Base-by-base conservation (phyloP, 2,329 filamentous ascomycete genomes). In the Sphaerulina populicola region DNA sequence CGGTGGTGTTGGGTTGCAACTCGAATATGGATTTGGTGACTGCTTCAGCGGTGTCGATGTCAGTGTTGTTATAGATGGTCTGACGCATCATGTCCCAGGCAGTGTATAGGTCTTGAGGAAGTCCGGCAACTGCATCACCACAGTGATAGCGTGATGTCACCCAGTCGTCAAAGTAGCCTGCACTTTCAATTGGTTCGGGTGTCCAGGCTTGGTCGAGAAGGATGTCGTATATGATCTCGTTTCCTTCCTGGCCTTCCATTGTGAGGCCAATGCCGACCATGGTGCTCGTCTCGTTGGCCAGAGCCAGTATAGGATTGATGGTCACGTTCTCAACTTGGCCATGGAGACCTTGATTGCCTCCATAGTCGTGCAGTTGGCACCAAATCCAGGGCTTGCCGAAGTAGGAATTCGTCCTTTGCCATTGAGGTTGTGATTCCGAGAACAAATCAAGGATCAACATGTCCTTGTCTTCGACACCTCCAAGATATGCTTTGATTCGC, bases 301-400 rank as follows among this genome's bases (percentile, higher is more conserved):
- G 63, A 0, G 75, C 75, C 36, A 69, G 64, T n/a, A 75, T 68
- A 0, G 74, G 67, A 51, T 73, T 72, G 36, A 69, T 62, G 0
- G 75, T 78, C 6, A 77, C 57, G 36, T 76, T 77, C 49, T 69
- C 62, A 12, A 77, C 66, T 53, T 77, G 75, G 1, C 75, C 75
- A 52, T 77, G 77, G 11, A 52, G 50, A 38, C 50, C 50, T 66
- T 71, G 68, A 56, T 72, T 76, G 12, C 71, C 73, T 5, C 75
- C 75, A 52, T 73, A 78, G 52, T 71, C 68, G 55, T 77, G 76
- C 6, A 78, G 61, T 56, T 77, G 66, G 56, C 74, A 77, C 76
- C 76, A 78, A 33, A 78, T 71, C 75, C 75, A 78, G 0, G 73
- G 71, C 56, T 77, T 77, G 14, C 75, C 74, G 52, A 70, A 73